These are phyloP conservation scores for Inga laurina DNA, from an alignment of 306 rosid genomes.

Conservation along the genomic window DNA sequence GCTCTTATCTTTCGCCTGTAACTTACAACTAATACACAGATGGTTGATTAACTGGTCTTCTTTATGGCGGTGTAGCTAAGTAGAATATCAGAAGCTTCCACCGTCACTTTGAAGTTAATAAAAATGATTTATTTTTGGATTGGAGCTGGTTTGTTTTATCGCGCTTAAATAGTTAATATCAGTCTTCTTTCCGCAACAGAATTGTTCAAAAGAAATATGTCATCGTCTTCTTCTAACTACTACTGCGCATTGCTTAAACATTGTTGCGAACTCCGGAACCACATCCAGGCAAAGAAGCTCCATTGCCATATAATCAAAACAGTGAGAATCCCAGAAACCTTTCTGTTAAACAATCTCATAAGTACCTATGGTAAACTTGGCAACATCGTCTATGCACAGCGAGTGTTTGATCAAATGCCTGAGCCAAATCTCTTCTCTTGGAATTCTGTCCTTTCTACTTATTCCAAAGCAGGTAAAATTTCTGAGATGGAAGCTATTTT, in stretches of 20 bases:
- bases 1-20: too few relatives aligned
- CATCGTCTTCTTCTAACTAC: constrained; percentile 56
- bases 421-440: constrained; percentile 67
- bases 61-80: not conserved
- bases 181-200: constrained; percentile 34
- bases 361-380: constrained; percentile 55
- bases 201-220: constrained; percentile 30
- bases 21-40: too few relatives aligned
- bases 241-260: constrained; percentile 67
- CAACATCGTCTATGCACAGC: constrained; percentile 54
- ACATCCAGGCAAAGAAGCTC: constrained; percentile 55
- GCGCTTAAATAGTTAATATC: not conserved
- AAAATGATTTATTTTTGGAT: not conserved
- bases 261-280: constrained; percentile 51
- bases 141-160: not conserved
- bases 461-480: constrained; percentile 55
- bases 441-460: constrained; percentile 69
- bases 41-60: not conserved
- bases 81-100: not conserved
- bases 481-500: constrained; percentile 59
- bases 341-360: constrained; percentile 64
- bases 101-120: not conserved
- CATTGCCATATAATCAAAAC: constrained; percentile 64
- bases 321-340: constrained; percentile 57
- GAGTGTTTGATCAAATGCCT: constrained; percentile 64